Conservation (phyloP, 768 basidiomycete genomes). For the Chalciporus chontae region DNA sequence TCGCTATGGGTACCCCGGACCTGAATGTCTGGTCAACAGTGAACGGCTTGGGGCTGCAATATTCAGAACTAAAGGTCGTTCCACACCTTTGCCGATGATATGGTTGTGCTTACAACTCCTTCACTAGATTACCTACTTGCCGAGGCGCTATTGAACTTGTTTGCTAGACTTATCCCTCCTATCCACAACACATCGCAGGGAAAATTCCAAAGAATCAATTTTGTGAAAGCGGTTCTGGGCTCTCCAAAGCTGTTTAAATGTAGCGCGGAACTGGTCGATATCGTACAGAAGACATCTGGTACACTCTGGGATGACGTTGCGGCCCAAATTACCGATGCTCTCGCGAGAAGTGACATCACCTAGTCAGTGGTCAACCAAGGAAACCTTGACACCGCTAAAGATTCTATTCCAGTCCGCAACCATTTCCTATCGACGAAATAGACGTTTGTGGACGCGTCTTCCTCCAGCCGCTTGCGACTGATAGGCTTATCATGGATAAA, state of each 20-base stretch:
- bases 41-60: conserved; percentile 47
- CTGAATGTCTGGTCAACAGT: conserved; percentile 25
- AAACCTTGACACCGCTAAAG: conserved; percentile 1
- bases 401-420: conserved; percentile 49
- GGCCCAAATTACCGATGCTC: conserved; percentile 41
- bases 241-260: conserved; percentile 35
- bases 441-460: conserved; percentile 32
- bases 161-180: conserved; percentile 54
- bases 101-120: neutral
- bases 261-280: conserved; percentile 35
- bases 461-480: conserved; percentile 35
- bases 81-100: neutral
- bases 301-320: conserved; percentile 54
- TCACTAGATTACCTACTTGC: conserved; percentile 51
- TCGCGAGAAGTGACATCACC: conserved; percentile 43
- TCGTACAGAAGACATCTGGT: conserved; percentile 40
- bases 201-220: conserved; percentile 38
- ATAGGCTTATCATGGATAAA: conserved; percentile 51
- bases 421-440: conserved; percentile 46
- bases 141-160: conserved; percentile 54
- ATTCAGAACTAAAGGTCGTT: conserved; percentile 45
- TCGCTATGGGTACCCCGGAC: neutral
- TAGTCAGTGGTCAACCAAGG: conserved; percentile 39
- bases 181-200: conserved; percentile 34
- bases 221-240: conserved; percentile 51